These are phyloP conservation scores for Ustilago sp. DNA, from an alignment of 1,284 basidiomycete genomes.

Conservation along the genomic window DNA sequence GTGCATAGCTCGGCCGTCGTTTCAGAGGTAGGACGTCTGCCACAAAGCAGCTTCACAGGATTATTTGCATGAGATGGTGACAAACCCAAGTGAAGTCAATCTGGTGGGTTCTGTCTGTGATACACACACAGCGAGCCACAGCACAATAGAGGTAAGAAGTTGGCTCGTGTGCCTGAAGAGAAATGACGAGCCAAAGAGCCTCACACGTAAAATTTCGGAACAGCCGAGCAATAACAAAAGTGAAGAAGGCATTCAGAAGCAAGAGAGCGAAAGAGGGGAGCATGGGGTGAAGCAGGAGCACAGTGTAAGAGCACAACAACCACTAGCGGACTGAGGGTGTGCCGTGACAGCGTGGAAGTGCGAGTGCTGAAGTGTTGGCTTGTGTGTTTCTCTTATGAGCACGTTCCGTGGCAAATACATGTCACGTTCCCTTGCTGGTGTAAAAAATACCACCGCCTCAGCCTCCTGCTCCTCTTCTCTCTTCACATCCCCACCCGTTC, in stretches of 20 bases:
- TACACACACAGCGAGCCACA: background rate
- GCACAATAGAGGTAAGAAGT: background rate
- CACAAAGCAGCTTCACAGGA: slow-evolving; percentile 13
- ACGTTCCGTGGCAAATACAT: slow-evolving; percentile 34
- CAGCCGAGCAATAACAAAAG: slow-evolving; percentile 3
- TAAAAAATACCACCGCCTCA: slow-evolving; percentile 1
- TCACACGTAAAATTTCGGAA: slow-evolving; percentile 15
- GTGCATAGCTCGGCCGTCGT: background rate
- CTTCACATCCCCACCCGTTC: background rate
- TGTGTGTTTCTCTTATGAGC: slow-evolving; percentile 15
- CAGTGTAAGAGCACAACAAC: background rate
- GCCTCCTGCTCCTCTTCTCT: slow-evolving; percentile 1
- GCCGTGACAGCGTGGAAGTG: no score
- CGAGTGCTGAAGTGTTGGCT: background rate
- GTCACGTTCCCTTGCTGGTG: slow-evolving; percentile 32
- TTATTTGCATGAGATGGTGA: slow-evolving; percentile 1
- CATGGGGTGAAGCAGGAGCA: background rate
- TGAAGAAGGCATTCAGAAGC: background rate
- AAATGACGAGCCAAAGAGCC: slow-evolving; percentile 19
- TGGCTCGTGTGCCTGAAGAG: slow-evolving; percentile 8
- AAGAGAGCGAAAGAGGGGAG: background rate
- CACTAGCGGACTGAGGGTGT: slow-evolving; percentile 5
- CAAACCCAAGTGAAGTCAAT: background rate
- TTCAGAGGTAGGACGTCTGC: background rate
- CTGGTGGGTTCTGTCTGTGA: background rate